Conservation (phyloP, 495 filamentous ascomycete species). For the Aspergillus baeticus region DNA sequence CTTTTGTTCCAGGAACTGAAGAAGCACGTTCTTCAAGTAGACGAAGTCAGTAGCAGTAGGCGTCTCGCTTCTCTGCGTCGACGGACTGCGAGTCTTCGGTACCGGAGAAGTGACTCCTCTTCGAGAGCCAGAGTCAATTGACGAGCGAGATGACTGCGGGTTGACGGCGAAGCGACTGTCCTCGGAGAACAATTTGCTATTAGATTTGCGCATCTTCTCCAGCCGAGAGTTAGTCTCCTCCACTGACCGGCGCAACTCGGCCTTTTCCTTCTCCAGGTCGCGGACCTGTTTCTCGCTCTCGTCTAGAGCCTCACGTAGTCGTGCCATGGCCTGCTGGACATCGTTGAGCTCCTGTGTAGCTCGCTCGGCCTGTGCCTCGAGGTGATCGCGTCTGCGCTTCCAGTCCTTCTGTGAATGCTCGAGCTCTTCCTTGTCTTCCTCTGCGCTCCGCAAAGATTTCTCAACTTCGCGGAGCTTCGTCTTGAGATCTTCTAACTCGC, state of each 20-base stretch:
- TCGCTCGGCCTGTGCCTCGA: slow-evolving; percentile 66
- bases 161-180: slow-evolving; percentile 42
- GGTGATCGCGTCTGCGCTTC: slow-evolving; percentile 67
- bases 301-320: slow-evolving; percentile 77
- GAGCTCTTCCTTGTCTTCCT: slow-evolving; percentile 68
- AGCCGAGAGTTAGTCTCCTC: slow-evolving; percentile 74
- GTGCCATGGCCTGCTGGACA: slow-evolving; percentile 71
- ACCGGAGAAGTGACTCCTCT: slow-evolving; percentile 39
- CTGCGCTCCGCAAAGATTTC: slow-evolving; percentile 64
- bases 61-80: slow-evolving; percentile 40
- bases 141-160: slow-evolving; percentile 59
- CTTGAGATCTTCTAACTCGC: slow-evolving; percentile 86
- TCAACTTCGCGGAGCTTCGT: slow-evolving; percentile 77
- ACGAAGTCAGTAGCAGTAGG: slow-evolving; percentile 64
- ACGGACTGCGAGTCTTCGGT: slow-evolving; percentile 35
- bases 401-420: slow-evolving; percentile 70
- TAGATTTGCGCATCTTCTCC: slow-evolving; percentile 76
- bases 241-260: slow-evolving; percentile 68
- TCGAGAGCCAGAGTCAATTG: slow-evolving; percentile 61
- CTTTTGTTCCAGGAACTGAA: slow-evolving; percentile 93
- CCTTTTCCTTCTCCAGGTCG: slow-evolving; percentile 77
- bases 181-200: slow-evolving; percentile 50
- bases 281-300: slow-evolving; percentile 81
- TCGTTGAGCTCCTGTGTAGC: slow-evolving; percentile 71
- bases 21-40: slow-evolving; percentile 91